These are phyloP conservation scores for thale cress (Arabidopsis thaliana) DNA, from an alignment of 345 rosid species.

Conservation along the genomic window TAIR10.1 NC_003076.8:21865501-21866000, in stretches of 20 bases:
- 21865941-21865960: conserved; percentile 91
- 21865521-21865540: conserved; percentile 93
- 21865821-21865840: neutral
- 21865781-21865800: no score
- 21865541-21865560: conserved; percentile 74
- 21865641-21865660: conserved; percentile 12
- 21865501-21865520: conserved; percentile 89
- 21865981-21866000: conserved; percentile 90
- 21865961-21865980: conserved; percentile 88
- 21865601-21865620: neutral
- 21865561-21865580: conserved; percentile 75
- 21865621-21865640: neutral
- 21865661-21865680: neutral
- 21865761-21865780: neutral
- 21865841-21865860: neutral
- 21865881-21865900: neutral
- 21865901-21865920: neutral
- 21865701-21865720: neutral
- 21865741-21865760: neutral
- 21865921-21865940: conserved; percentile 66
- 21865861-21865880: conserved; percentile 10
- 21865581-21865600: conserved; percentile 32
- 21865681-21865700: neutral
- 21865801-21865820: neutral
- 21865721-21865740: neutral